A percentile compares a stretch with the other conserved stretches of the same genome.
Evolutionary conservation across 768 basidiomycete species (phyloP).

Genomic region (Boletus speciosus): DNA sequence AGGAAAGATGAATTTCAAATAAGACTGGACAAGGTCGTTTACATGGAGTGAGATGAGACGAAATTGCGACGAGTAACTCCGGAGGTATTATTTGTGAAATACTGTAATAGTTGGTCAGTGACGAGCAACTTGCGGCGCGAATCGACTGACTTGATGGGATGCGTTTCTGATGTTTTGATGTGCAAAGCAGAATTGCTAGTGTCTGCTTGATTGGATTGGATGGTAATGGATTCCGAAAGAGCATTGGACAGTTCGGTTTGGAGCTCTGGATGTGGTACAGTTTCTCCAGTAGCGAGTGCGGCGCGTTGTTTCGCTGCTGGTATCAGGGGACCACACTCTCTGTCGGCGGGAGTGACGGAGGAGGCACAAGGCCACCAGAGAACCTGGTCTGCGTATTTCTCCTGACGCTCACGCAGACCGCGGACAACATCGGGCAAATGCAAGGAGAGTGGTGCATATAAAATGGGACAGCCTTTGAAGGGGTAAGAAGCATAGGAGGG

Average conservation of each 20-base stretch:
- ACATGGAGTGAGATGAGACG: slow-evolving; percentile 31
- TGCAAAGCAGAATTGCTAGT: not conserved
- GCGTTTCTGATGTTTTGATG: slow-evolving; percentile 72
- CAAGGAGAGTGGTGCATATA: slow-evolving; percentile 62
- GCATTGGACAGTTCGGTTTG: slow-evolving; percentile 52
- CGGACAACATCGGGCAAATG: slow-evolving; percentile 56
- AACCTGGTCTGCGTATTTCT: slow-evolving; percentile 31
- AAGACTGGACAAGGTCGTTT: slow-evolving; percentile 27
- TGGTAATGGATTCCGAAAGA: slow-evolving; percentile 43
- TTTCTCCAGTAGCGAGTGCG: slow-evolving; percentile 17
- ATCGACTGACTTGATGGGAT: slow-evolving; percentile 76
- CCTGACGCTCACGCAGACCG: slow-evolving; percentile 52
- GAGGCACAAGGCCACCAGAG: slow-evolving; percentile 49
- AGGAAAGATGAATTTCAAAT: slow-evolving; percentile 34
- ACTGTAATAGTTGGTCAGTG: slow-evolving; percentile 27
- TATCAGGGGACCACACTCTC: slow-evolving; percentile 10
- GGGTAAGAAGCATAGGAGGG: not conserved
- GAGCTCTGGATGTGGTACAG: slow-evolving; percentile 28
- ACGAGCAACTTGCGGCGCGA: not conserved
- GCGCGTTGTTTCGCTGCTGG: slow-evolving; percentile 24
- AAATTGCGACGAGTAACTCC: slow-evolving; percentile 43
- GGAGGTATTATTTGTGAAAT: slow-evolving; percentile 57
- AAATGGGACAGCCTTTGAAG: slow-evolving; percentile 48
- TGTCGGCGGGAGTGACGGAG: not conserved
- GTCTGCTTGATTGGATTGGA: not conserved